These are phyloP conservation scores for Brassica balearica DNA, from an alignment of 441 rosid species.

Conservation along the genomic window DNA sequence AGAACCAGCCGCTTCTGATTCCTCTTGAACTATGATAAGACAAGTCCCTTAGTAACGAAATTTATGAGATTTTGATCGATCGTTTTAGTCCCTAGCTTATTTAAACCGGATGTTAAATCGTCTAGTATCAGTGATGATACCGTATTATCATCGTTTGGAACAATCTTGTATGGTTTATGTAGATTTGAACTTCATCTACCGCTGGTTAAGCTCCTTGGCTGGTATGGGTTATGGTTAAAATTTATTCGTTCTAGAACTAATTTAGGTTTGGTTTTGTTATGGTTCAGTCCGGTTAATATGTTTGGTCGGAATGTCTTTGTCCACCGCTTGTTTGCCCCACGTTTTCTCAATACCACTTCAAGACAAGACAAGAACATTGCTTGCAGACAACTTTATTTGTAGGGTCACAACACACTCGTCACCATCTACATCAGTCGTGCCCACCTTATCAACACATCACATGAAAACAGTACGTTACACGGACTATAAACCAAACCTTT, in stretches of 20 bases:
- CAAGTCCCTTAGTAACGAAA: neutral
- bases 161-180: neutral
- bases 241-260: too few species aligned
- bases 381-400: conserved; percentile 7
- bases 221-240: too few species aligned
- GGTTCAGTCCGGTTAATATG: too few species aligned
- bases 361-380: conserved; percentile 22
- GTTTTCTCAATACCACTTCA: conserved; percentile 23
- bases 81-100: conserved; percentile 36
- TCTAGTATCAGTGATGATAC: conserved; percentile 25
- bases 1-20: conserved; percentile 57
- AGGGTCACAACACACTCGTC: conserved; percentile 43
- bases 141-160: conserved; percentile 17
- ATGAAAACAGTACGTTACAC: conserved; percentile 27
- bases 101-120: conserved; percentile 16
- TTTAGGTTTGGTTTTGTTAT: too few species aligned
- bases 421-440: conserved; percentile 33
- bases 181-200: too few species aligned
- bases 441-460: conserved; percentile 45
- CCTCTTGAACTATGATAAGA: conserved; percentile 45
- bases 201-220: too few species aligned
- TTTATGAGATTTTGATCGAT: conserved; percentile 38
- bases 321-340: conserved; percentile 22
- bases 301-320: conserved; percentile 5
- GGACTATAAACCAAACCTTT: conserved; percentile 37